Evolutionary conservation across 352 stramenopile genomes (phyloP).

Genomic region (Phytophthora cajani): DNA sequence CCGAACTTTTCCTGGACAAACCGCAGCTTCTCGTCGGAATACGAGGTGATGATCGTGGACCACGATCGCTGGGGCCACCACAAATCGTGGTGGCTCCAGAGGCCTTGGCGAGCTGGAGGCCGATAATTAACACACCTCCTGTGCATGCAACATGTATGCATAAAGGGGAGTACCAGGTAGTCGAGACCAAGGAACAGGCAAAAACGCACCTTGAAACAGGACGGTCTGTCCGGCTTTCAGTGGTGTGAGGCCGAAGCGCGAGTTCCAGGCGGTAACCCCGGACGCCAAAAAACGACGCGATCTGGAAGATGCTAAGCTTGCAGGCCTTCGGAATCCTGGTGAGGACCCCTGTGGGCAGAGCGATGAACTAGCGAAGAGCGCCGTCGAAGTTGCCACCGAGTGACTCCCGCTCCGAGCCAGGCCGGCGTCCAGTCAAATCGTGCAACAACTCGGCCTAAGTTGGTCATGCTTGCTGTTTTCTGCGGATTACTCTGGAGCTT

Average conservation of each 20-base stretch:
- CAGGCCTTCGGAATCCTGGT: conserved; percentile 4
- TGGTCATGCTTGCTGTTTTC: no score
- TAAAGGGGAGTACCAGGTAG: not conserved
- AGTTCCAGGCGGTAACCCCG: conserved; percentile 12
- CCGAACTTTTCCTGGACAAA: conserved; percentile 20
- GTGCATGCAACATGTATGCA: conserved; percentile 3
- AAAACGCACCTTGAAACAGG: conserved; percentile 3
- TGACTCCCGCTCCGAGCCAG: not conserved
- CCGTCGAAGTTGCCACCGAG: conserved; percentile 10
- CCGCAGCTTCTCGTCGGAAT: conserved; percentile 18
- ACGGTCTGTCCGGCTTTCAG: conserved; percentile 12
- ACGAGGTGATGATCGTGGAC: conserved; percentile 11
- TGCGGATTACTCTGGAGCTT: no score
- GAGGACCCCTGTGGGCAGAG: conserved; percentile 2
- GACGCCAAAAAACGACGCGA: conserved; percentile 7
- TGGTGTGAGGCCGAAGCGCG: not conserved
- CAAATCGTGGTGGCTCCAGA: conserved; percentile 11
- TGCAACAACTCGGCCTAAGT: not conserved
- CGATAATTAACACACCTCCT: conserved; percentile 11
- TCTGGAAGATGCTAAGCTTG: conserved; percentile 6
- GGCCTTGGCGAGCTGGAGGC: conserved; percentile 19
- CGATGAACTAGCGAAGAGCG: not conserved
- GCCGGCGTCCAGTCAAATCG: conserved; percentile 2
- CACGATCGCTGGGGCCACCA: no score
- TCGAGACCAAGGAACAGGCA: not conserved